These are phyloP conservation scores for Physaria fendleri DNA, from an alignment of 345 rosid genomes.

Conservation along the genomic window DNA sequence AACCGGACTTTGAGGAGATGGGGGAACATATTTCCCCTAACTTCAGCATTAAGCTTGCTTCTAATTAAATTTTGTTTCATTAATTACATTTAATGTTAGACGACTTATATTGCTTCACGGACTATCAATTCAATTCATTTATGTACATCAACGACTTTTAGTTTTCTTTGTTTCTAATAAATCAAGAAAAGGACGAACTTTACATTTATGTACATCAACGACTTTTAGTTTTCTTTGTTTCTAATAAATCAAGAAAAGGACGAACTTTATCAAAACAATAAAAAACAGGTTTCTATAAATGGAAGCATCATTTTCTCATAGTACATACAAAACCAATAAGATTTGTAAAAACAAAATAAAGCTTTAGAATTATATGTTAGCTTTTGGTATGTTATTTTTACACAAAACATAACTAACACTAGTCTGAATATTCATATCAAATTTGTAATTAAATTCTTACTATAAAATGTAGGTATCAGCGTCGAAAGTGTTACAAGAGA, in stretches of 20 bases:
- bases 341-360: not conserved
- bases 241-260: slow-evolving; percentile 10
- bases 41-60: slow-evolving; percentile 26
- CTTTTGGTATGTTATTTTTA: not conserved
- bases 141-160: slow-evolving; percentile 27
- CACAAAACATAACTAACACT: not conserved
- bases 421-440: not conserved
- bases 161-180: slow-evolving; percentile 16
- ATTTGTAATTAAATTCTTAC: not conserved
- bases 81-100: slow-evolving; percentile 19
- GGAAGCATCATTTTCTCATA: slow-evolving; percentile 21
- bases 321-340: not conserved
- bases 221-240: slow-evolving; percentile 24
- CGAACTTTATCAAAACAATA: not conserved
- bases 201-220: slow-evolving; percentile 23
- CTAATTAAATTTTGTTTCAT: not conserved
- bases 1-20: slow-evolving; percentile 30
- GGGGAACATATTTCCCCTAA: slow-evolving; percentile 32
- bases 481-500: slow-evolving; percentile 86
- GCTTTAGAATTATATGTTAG: not conserved
- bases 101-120: slow-evolving; percentile 22
- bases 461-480: slow-evolving; percentile 58
- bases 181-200: slow-evolving; percentile 13
- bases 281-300: slow-evolving; percentile 6
- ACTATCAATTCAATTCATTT: slow-evolving; percentile 24